These are phyloP conservation scores for Davidsoniella eucalypti DNA, from an alignment of 2,329 filamentous ascomycete species.

Conservation along the genomic window DNA sequence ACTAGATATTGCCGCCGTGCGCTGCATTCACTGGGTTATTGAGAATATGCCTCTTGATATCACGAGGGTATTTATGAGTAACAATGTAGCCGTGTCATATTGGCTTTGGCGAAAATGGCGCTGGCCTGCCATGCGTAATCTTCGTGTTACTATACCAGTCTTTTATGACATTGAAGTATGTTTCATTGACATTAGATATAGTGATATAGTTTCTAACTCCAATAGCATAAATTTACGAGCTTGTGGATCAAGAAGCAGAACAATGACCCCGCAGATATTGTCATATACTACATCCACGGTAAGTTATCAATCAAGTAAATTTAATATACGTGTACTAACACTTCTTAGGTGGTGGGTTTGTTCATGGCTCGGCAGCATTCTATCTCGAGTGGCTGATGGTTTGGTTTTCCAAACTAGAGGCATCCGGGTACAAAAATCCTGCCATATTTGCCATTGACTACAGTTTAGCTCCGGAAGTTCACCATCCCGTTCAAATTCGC, in stretches of 20 bases:
- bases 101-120: slow-evolving; percentile 54
- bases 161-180: slow-evolving; percentile 27
- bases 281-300: slow-evolving; percentile 74
- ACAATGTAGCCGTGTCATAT: slow-evolving; percentile 56
- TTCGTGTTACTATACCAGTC: slow-evolving; percentile 43
- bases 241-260: slow-evolving; percentile 53
- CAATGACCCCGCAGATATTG: slow-evolving; percentile 48
- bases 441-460: slow-evolving; percentile 69
- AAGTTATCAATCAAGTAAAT: slow-evolving; percentile 16
- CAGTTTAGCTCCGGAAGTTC: slow-evolving; percentile 50
- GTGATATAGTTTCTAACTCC: no score
- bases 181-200: not conserved
- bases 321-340: slow-evolving; percentile 1
- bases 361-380: slow-evolving; percentile 68
- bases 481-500: slow-evolving; percentile 57
- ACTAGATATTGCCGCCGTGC: slow-evolving; percentile 63
- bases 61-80: slow-evolving; percentile 63
- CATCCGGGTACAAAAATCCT: slow-evolving; percentile 54
- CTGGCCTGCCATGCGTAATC: slow-evolving; percentile 34
- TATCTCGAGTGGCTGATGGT: slow-evolving; percentile 70
- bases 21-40: slow-evolving; percentile 66
- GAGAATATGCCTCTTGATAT: slow-evolving; percentile 51
- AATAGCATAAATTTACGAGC: slow-evolving; percentile 35
- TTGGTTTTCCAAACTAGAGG: slow-evolving; percentile 49
- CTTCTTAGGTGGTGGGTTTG: slow-evolving; percentile 55